phyloP scores from a whole-genome alignment of 768 basidiomycete genomes.

The Tephrocybe sp. region DNA sequence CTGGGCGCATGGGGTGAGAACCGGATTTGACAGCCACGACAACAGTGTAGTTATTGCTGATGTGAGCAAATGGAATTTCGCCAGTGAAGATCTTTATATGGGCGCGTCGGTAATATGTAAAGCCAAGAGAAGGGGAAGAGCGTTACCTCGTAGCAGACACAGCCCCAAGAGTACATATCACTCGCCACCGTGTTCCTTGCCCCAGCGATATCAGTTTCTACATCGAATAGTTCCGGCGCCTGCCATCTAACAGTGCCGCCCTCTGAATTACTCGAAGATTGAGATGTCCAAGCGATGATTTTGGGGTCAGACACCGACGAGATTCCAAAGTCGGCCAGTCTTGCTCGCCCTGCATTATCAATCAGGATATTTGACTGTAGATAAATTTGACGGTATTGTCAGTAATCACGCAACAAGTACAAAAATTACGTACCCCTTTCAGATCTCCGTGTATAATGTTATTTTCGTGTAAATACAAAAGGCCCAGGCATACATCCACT shows the following conservation, averaged over 20 bases:
- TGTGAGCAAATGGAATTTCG: background rate
- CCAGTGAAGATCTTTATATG: background rate
- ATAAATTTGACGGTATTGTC: too few relatives aligned
- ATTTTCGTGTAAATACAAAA: background rate
- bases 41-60: background rate
- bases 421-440: background rate
- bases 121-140: too few relatives aligned
- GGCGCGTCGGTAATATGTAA: too few relatives aligned
- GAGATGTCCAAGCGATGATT: background rate
- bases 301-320: conserved; percentile 1
- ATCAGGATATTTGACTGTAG: background rate
- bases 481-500: background rate
- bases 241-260: conserved; percentile 5
- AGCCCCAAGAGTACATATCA: conserved; percentile 2
- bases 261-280: background rate
- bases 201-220: background rate
- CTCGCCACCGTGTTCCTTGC: background rate
- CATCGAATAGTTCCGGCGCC: background rate
- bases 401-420: background rate
- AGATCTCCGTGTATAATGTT: conserved; percentile 1
- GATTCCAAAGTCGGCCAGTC: conserved; percentile 4
- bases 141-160: conserved; percentile 1
- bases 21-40: background rate
- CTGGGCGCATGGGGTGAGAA: background rate
- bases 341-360: background rate